Base-by-base conservation (phyloP, 2,329 filamentous ascomycete genomes). In the Botryotinia globosa region DNA sequence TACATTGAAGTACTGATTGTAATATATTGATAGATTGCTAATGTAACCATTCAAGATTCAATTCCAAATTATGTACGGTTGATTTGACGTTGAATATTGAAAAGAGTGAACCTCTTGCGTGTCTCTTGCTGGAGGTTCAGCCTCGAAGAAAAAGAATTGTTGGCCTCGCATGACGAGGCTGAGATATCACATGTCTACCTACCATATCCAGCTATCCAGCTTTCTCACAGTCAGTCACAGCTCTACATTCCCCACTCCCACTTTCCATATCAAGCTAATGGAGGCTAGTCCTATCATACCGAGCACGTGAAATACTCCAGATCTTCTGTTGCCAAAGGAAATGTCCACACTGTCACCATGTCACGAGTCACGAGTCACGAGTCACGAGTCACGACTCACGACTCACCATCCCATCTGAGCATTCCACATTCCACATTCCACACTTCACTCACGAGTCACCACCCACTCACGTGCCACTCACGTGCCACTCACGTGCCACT, bases 171-270 rank as follows among this genome's bases (percentile, higher is more conserved):
- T 22, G 20, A 29, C 14, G 22, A 54, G 64, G 45, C 64, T 67
- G 64, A 67, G 18, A 54, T 54, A 29, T 67, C 64, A 67, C 64
- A 67, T 67, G 64, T 29, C 45, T n/a, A n/a, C n/a, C n/a, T n/a
- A n/a, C n/a, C n/a, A n/a, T n/a, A n/a, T n/a, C n/a, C n/a, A n/a
- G n/a, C n/a, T n/a, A n/a, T n/a, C n/a, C 51, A 32, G n/a, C 51
- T 32, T 29, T 42, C 42, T 16, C 20, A n/a, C n/a, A n/a, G n/a
- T n/a, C n/a, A n/a, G n/a, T n/a, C n/a, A n/a, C n/a, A n/a, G n/a
- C n/a, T n/a, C n/a, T n/a, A n/a, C n/a, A n/a, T n/a, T n/a, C n/a
- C n/a, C n/a, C n/a, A n/a, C 42, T 16, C 20, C 44, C 63, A 65
- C 44, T 48, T 48, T 48, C 34, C 1, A 65, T 34, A 9, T 48